Evolutionary conservation across 805 yeast genomes (phyloP).

Genomic region (Ogataea degrootiae): DNA sequence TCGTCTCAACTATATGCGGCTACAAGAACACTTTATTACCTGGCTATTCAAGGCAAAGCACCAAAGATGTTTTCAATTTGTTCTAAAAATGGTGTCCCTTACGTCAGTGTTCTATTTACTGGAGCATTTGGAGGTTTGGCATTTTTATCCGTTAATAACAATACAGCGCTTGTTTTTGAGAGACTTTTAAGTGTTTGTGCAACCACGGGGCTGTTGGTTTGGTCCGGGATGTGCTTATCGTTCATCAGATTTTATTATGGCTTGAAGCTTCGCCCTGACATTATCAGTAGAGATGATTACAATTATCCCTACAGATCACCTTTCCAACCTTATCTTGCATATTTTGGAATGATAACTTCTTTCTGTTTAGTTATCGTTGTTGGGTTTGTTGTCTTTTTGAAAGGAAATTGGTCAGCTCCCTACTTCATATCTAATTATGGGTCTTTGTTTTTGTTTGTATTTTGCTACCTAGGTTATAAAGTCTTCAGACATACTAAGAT

Average conservation of each 20-base stretch:
- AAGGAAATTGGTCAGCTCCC: slow-evolving; percentile 43
- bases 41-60: slow-evolving; percentile 53
- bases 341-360: slow-evolving; percentile 42
- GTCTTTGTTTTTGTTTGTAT: slow-evolving; percentile 39
- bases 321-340: slow-evolving; percentile 51
- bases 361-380: slow-evolving; percentile 37
- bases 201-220: slow-evolving; percentile 71
- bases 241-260: slow-evolving; percentile 53
- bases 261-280: slow-evolving; percentile 49
- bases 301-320: slow-evolving; percentile 53
- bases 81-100: slow-evolving; percentile 66
- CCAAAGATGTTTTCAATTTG: slow-evolving; percentile 60
- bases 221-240: slow-evolving; percentile 65
- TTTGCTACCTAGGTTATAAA: slow-evolving; percentile 47
- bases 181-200: slow-evolving; percentile 64
- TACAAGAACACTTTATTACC: slow-evolving; percentile 52
- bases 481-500: slow-evolving; percentile 56
- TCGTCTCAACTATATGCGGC: slow-evolving; percentile 56
- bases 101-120: slow-evolving; percentile 60
- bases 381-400: slow-evolving; percentile 49
- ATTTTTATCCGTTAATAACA: slow-evolving; percentile 51
- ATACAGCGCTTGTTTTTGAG: slow-evolving; percentile 60
- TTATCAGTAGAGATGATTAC: slow-evolving; percentile 48
- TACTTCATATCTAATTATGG: slow-evolving; percentile 54
- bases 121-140: slow-evolving; percentile 58